Base-by-base conservation (phyloP, 495 filamentous ascomycete species). In the Ramalina intermedia region DNA sequence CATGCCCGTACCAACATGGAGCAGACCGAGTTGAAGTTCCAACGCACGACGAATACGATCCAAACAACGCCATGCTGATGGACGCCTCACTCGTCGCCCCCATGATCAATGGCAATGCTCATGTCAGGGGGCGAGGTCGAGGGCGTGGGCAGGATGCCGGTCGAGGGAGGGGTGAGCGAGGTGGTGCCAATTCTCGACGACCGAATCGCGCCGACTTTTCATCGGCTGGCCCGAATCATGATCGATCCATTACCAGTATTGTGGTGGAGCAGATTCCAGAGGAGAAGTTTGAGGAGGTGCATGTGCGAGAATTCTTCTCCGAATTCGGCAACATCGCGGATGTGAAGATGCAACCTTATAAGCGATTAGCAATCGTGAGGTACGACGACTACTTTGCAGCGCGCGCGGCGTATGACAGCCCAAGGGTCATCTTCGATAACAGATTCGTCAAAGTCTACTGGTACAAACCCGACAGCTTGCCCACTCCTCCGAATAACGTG, bases 381-480 rank as follows among this genome's bases (percentile, higher is more conserved):
- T 96, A 76, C 44, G 77, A 79, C 36, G 74, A 70, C 44, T 86
- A 83, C 69, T 72, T 70, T 12, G 69, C 80, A 38, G 91, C 91
- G 14, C 80, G 82, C 53, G 74, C 78, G 16, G 91, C 91, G 2
- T 96, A 87, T 66, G 79, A 81, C 14, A 94, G 87, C 37, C 91
- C 91, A 0, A 94, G 93, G 59, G 85, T 86, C 42, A 87, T 98
- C 43, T 98, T 98, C 57, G 87, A 95, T 53, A 98, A 98, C 54
- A 75, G 91, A 17, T 98, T 98, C 57, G 91, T 98, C 40, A 98
- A 95, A 61, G 87, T 98, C 5, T 98, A 88, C 58, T 98, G 91
- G 91, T 75, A 85, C 62, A 90, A 84, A 54, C 75, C 80, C 0
- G 77, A 80, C 11, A 53, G 54, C 14, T 21, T 63, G 2, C 54